A percentile compares a stretch with the other conserved stretches of the same genome.
These are phyloP conservation scores for Aspergillus ochraceus DNA, from an alignment of 2,329 filamentous ascomycete species.

Conservation along the genomic window DNA sequence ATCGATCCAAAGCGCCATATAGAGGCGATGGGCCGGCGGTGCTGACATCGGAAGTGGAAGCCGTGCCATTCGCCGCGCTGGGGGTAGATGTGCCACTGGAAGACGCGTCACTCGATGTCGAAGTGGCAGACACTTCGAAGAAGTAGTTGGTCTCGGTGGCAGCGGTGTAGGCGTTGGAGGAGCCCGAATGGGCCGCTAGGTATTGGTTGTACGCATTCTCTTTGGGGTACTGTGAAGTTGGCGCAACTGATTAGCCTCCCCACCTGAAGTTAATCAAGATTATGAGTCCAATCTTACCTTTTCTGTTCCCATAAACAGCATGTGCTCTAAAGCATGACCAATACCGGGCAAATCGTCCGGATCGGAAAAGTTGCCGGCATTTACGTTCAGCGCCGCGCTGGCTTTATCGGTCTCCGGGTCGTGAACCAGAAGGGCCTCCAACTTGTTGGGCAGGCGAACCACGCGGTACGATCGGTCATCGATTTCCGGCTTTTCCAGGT, in stretches of 20 bases:
- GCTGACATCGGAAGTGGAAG: slow-evolving; percentile 15
- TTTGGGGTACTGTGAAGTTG: slow-evolving; percentile 67
- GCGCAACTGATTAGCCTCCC: slow-evolving; percentile 3
- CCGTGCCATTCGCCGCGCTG: slow-evolving; percentile 25
- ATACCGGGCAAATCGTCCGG: slow-evolving; percentile 87
- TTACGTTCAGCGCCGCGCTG: slow-evolving; percentile 90
- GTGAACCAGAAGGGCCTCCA: slow-evolving; percentile 90
- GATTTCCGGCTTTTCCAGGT: slow-evolving; percentile 76
- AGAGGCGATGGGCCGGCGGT: slow-evolving; percentile 55
- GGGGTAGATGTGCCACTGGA: slow-evolving; percentile 27
- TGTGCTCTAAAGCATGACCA: slow-evolving; percentile 93
- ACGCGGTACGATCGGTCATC: slow-evolving; percentile 89
- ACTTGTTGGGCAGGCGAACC: slow-evolving; percentile 77
- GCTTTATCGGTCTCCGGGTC: slow-evolving; percentile 96
- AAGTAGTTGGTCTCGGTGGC: slow-evolving; percentile 96
- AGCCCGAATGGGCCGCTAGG: slow-evolving; percentile 82
- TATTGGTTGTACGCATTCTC: slow-evolving; percentile 97
- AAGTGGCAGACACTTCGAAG: slow-evolving; percentile 87
- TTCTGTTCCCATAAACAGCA: slow-evolving; percentile 97
- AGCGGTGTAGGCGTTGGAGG: slow-evolving; percentile 93
- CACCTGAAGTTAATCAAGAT: not conserved
- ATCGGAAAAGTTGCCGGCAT: slow-evolving; percentile 94
- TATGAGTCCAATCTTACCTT: slow-evolving; percentile 57
- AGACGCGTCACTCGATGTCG: slow-evolving; percentile 44
- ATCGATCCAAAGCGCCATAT: slow-evolving; percentile 82